These are phyloP conservation scores for Fomitopsis palustris DNA, from an alignment of 1,284 basidiomycete species.

Conservation along the genomic window DNA sequence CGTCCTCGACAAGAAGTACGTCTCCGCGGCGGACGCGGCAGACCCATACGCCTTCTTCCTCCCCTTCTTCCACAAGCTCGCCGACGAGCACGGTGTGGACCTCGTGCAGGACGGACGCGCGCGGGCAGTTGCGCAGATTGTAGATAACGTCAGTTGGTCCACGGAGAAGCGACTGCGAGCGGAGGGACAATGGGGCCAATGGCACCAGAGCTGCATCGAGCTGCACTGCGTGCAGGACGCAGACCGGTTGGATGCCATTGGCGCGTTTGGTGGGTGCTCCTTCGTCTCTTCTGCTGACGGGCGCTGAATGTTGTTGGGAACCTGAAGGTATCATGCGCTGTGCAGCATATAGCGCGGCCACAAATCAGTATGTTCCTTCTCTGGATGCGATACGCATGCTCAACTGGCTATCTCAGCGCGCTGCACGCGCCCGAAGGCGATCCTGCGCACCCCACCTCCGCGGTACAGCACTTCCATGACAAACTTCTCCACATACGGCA, in stretches of 20 bases:
- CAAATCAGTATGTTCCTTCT: slow-evolving; percentile 49
- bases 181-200: slow-evolving; percentile 53
- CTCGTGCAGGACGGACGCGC: slow-evolving; percentile 61
- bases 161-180: slow-evolving; percentile 74
- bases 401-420: slow-evolving; percentile 39
- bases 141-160: slow-evolving; percentile 85
- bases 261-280: slow-evolving; percentile 68
- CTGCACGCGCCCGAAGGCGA: slow-evolving; percentile 61
- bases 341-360: slow-evolving; percentile 74
- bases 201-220: slow-evolving; percentile 78
- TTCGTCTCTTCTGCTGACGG: neutral
- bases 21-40: slow-evolving; percentile 49
- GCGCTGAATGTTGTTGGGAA: too few relatives aligned
- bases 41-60: slow-evolving; percentile 66
- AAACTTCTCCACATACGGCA: slow-evolving; percentile 78
- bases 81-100: slow-evolving; percentile 41
- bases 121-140: slow-evolving; percentile 51
- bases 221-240: slow-evolving; percentile 92
- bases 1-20: slow-evolving; percentile 84
- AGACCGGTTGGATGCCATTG: slow-evolving; percentile 89
- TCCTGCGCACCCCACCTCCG: slow-evolving; percentile 45
- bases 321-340: slow-evolving; percentile 88
- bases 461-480: slow-evolving; percentile 85
- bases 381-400: neutral
- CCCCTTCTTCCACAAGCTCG: slow-evolving; percentile 57